Percentiles rank a stretch among this genome's conserved stretches.
Conservation (phyloP, 345 rosid species). For the Conringia planisiliqua region DNA sequence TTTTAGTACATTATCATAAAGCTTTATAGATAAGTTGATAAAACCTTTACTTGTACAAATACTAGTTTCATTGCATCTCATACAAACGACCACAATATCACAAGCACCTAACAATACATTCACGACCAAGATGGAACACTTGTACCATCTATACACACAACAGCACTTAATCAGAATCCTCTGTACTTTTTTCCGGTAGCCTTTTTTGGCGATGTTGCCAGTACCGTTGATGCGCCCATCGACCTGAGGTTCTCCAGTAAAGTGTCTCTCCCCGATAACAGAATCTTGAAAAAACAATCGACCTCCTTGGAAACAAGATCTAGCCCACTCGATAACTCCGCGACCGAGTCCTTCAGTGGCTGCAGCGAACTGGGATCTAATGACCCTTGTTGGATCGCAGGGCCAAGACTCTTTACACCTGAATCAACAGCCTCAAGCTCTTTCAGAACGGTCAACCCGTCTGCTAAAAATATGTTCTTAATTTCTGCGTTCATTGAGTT, state of each 20-base stretch:
- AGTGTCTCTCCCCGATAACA: conserved; percentile 32
- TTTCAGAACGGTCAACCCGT: conserved; percentile 30
- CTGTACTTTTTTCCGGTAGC: conserved; percentile 34
- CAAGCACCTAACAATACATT: conserved; percentile 21
- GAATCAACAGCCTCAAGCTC: conserved; percentile 35
- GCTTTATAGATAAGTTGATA: conserved; percentile 8
- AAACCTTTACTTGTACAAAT: conserved; percentile 16
- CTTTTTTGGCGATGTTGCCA: conserved; percentile 33
- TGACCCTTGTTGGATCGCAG: conserved; percentile 27
- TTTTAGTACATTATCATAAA: background rate
- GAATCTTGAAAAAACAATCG: conserved; percentile 37
- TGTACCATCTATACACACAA: conserved; percentile 26
- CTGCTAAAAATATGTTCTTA: conserved; percentile 28
- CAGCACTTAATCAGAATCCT: conserved; percentile 30
- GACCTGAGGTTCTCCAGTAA: conserved; percentile 38
- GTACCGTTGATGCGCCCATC: background rate
- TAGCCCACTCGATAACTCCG: conserved; percentile 29
- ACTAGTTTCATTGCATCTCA: conserved; percentile 20
- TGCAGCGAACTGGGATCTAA: conserved; percentile 3
- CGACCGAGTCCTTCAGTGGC: conserved; percentile 24
- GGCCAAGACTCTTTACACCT: conserved; percentile 20
- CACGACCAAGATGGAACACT: conserved; percentile 24
- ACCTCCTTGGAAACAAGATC: conserved; percentile 36
- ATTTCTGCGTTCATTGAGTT: conserved; percentile 30
- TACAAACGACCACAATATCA: conserved; percentile 15